Conservation (phyloP, 2,329 filamentous ascomycete genomes). For the Aspergillus unguis region DNA sequence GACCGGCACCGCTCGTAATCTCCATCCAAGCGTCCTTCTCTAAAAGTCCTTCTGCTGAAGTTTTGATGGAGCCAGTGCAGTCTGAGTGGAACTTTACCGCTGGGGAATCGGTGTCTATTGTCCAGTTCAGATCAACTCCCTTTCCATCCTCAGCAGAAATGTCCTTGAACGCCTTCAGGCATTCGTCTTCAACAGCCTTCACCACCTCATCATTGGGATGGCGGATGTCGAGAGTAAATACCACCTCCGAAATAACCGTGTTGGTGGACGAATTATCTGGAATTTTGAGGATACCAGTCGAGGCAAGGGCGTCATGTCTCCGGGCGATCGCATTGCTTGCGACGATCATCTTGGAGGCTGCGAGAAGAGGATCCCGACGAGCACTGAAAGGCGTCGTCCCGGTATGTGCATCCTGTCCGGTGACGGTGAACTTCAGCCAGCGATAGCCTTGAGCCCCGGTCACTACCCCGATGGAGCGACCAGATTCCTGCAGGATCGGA, state of each 20-base stretch:
- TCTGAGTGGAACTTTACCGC: constrained; percentile 60
- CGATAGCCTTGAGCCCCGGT: constrained; percentile 66
- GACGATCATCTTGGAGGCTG: constrained; percentile 62
- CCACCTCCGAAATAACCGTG: constrained; percentile 62
- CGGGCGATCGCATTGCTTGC: constrained; percentile 60
- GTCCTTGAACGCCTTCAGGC: constrained; percentile 53
- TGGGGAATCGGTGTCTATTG: constrained; percentile 54
- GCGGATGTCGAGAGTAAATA: constrained; percentile 65
- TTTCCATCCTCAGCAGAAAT: constrained; percentile 56
- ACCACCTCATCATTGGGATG: constrained; percentile 55
- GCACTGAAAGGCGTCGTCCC: constrained; percentile 64
- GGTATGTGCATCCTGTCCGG: constrained; percentile 66
- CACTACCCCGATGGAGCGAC: constrained; percentile 63
- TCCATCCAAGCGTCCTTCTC: constrained; percentile 45
- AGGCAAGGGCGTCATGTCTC: constrained; percentile 56
- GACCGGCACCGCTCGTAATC: constrained; percentile 58
- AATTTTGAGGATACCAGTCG: constrained; percentile 62
- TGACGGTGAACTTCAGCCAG: constrained; percentile 63
- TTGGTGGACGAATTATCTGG: constrained; percentile 62
- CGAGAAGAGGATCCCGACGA: constrained; percentile 62
- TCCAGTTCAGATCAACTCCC: constrained; percentile 51
- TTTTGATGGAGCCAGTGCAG: constrained; percentile 59
- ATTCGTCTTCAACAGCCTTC: constrained; percentile 51
- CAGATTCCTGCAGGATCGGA: constrained; percentile 61
- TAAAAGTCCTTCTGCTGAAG: constrained; percentile 54